phyloP scores from a whole-genome alignment of 306 rosid species.

The Notholithocarpus densiflorus region DNA sequence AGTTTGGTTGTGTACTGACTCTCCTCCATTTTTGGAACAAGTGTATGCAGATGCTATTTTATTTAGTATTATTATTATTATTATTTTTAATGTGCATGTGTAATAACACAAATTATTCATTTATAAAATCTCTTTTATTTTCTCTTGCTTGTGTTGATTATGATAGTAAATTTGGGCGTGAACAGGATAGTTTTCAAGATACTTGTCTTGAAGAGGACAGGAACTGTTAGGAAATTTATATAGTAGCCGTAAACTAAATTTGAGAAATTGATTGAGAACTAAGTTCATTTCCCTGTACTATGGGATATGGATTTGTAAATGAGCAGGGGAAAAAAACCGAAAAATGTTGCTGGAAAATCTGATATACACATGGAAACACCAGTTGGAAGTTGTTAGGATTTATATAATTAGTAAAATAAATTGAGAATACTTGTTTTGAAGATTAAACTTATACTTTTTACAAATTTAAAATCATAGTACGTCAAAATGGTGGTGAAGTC shows the following conservation, averaged over 20 bases:
- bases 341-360: not conserved
- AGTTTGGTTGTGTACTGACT: not conserved
- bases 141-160: not conserved
- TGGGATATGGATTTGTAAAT: not conserved
- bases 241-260: not conserved
- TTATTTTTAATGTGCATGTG: not conserved
- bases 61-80: not conserved
- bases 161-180: not conserved
- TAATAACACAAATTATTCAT: not conserved
- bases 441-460: not conserved
- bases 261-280: not conserved
- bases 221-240: not conserved
- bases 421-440: not conserved
- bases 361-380: not conserved
- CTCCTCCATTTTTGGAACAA: not conserved
- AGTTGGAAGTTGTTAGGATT: not conserved
- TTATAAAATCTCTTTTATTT: not conserved
- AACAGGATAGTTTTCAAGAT: not conserved
- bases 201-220: not conserved
- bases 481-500: not conserved
- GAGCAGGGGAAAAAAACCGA: not conserved
- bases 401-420: not conserved
- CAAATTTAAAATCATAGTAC: not conserved
- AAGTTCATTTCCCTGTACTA: not conserved
- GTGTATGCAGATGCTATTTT: not conserved